Base-by-base conservation (phyloP, 2,329 filamentous ascomycete genomes). In the Xylariales sp. region DNA sequence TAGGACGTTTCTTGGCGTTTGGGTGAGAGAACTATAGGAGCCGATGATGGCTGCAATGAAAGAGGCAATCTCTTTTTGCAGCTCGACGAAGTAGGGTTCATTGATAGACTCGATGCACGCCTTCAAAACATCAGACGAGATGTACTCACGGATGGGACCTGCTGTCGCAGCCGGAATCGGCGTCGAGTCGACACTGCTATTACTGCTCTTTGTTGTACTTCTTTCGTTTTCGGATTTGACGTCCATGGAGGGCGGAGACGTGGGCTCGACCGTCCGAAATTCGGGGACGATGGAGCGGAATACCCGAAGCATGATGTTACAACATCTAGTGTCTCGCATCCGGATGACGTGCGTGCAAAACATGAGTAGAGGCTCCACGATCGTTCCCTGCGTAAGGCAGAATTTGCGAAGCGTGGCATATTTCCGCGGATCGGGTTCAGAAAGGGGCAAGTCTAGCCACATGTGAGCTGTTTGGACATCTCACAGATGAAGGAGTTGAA, bases 51-150 rank as follows among this genome's bases (percentile, higher is more conserved):
- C 78, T 0, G 90, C 90, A 47, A 98, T 95, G 27, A 97, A 73
- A 16, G 82, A 78, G 1, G 89, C 91, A 16, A 98, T 74, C 38
- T 98, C 90, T 59, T 90, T 91, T 56, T 98, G 93, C 47, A 94
- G 79, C 52, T 98, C 93, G 24, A 96, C 90, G 63, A 97, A 98
- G 63, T 97, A 96, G 0, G 88, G 84, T 51, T 98, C 93, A 64
- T 97, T 87, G 38, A 98, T 80, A 2, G 87, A 94, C 2, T 84
- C 87, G 59, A 96, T 87, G 55, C 86, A 91, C 0, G 89, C 88
- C 66, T 90, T 88, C 37, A 98, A 76, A 3, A 97, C 88, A 51
- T 95, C 86, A 4, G 82, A 81, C 39, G 83, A 88, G 57, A 97
- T 90, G 62, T 90, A 98, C 56, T 95, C 88, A 39, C 90, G 82